Conservation (phyloP, 1,284 basidiomycete genomes). For the Wolfiporia cocos region DNA sequence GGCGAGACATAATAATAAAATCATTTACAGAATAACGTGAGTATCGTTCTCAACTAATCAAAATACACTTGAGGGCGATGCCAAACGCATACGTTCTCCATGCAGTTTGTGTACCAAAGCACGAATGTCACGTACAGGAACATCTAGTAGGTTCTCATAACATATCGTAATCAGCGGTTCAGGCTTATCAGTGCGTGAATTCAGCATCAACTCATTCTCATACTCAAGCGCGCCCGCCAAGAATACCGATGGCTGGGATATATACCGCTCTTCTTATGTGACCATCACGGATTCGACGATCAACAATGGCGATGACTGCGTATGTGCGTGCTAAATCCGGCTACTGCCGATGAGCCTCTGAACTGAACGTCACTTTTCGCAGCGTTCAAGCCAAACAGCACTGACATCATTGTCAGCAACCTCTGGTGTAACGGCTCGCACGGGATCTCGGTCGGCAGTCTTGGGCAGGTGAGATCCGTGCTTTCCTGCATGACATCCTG, state of each 20-base stretch:
- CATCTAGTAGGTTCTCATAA: conserved; percentile 18
- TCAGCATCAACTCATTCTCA: conserved; percentile 23
- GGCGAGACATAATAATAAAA: not conserved
- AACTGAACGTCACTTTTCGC: not conserved
- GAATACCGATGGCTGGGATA: conserved; percentile 49
- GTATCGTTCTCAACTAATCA: not conserved
- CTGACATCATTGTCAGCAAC: conserved; percentile 53
- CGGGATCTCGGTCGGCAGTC: conserved; percentile 55
- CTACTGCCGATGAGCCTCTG: too few species aligned
- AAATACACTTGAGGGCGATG: not conserved
- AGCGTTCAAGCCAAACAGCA: conserved; percentile 62
- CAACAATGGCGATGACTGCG: conserved; percentile 59
- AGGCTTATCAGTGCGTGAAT: not conserved
- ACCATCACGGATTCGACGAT: conserved; percentile 46
- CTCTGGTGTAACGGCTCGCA: conserved; percentile 57
- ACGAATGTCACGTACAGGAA: conserved; percentile 26
- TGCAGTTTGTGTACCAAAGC: conserved; percentile 28
- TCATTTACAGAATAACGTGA: conserved; percentile 29
- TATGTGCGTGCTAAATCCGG: conserved; percentile 26
- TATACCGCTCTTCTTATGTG: conserved; percentile 50
- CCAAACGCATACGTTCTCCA: not conserved
- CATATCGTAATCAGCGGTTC: not conserved
- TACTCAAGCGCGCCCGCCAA: conserved; percentile 16
- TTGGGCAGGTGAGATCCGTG: conserved; percentile 26
- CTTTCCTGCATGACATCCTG: too few species aligned